Base-by-base conservation (phyloP, 2,329 filamentous ascomycete genomes). In the Xylaria sp. region DNA sequence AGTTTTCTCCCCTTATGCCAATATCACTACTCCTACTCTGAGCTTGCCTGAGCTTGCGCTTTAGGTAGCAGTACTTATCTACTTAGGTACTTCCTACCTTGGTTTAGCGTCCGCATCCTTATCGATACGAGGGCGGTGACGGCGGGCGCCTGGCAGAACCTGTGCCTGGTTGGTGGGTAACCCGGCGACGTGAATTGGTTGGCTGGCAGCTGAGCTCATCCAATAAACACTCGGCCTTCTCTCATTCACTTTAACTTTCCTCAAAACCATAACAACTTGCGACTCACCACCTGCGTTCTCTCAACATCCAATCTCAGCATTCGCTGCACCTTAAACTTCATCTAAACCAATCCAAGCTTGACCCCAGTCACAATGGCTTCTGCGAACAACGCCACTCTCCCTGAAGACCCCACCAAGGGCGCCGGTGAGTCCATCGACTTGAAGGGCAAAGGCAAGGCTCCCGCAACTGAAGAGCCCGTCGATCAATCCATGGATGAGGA, bases 391-490 rank as follows among this genome's bases (percentile, higher is more conserved):
- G 77, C 82, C 73, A 84, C 83, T 70, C 78, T 83, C 77, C 81
- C 85, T 64, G 76, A 83, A 75, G 80, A 83, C 75, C 76, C 81
- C 76, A 77, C 84, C 74, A 77, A 77, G 72, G 75, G 78, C 74
- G 77, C 79, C 70, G 79, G 86, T 70, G 80, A 83, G 70, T 77
- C 69, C 85, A 52, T 34, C 28, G 70, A 89, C 76, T 83, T 85
- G 80, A 97, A 97, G 87, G 93, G 93, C 82, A 97, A 97, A 86
- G 93, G 93, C 84, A 97, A 97, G 86, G 90, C 88, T 46, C 78
- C 83, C 46, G 87, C 88, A 58, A 78, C 83, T 59, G 81, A 82
- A 72, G 81, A 86, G 69, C 80, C 80, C 63, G 81, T 89, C 72
- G 89, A 91, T 74, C 82, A 88, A 77, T 85, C 86, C 77, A 92